Conservation (phyloP, 176 grass and related monocot genomes). For the Ensete glaucum region DNA sequence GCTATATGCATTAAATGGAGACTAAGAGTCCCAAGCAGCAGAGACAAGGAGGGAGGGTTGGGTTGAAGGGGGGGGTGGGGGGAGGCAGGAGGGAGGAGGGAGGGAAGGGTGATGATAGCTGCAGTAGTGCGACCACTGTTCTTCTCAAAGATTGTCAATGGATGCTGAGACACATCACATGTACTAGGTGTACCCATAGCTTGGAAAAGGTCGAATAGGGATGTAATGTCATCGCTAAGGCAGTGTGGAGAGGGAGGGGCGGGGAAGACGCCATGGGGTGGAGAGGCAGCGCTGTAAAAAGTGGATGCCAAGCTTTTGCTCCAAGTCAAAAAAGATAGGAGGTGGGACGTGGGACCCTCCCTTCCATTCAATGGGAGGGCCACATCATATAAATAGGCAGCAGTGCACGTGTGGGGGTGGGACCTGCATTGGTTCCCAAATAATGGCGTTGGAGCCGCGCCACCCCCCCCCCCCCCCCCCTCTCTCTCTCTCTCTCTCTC, state of each 20-base stretch:
- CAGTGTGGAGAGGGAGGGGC: background rate
- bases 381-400: background rate
- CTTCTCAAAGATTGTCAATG: too few species aligned
- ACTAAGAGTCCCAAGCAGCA: background rate
- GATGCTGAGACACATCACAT: background rate
- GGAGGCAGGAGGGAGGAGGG: too few species aligned
- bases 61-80: background rate
- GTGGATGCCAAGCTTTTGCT: background rate
- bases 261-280: too few species aligned
- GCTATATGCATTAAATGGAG: background rate
- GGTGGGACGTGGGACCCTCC: background rate
- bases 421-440: too few species aligned
- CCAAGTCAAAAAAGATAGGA: background rate
- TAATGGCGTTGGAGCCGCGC: too few species aligned
- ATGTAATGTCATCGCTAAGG: background rate
- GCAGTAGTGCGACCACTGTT: background rate
- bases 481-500: too few species aligned
- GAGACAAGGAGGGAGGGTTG: background rate
- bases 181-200: background rate
- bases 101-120: background rate
- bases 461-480: too few species aligned
- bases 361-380: background rate
- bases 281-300: too few species aligned
- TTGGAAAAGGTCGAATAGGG: background rate
- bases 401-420: background rate